Evolutionary conservation across 164 flowering plant species (phyloP), one percentile per base, ranked within the genome.

Genomic region (Nymphaea thermarum): DNA sequence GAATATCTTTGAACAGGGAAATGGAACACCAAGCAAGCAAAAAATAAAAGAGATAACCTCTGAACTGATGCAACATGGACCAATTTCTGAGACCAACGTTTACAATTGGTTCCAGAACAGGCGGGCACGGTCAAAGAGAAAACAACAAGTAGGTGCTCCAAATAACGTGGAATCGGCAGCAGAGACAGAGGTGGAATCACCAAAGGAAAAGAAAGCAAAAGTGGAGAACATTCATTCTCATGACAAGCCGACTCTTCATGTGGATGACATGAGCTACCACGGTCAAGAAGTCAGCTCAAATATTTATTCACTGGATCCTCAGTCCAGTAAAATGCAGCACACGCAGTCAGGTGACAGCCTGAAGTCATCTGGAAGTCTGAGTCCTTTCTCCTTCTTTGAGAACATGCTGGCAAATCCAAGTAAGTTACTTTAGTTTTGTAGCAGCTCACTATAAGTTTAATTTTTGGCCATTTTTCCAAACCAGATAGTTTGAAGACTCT

Each of bases 31-130:
- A 63, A 90, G 84, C 85, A 95, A 90, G 83, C 98, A 92, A 81
- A 82, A 76, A 85, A 85, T 85, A 70, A 84, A 81, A 71, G 87
- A 85, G 59, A 82, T 85, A 69, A 80, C 96, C 10, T 64, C 79
- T 43, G 90, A 89, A 64, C 81, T 91, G 70, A 78, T 83, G 16
- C 94, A 89, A 69, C 98, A 91, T 64, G 98, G 96, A 25, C 93
- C 83, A 62, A 89, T 91, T 73, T 85, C 91, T 45, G 97, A 91
- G 66, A 84, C 96, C 42, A 91, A 91, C 80, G 97, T 91, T 62
- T 91, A 89, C 67, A 91, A 91, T 70, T 91, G 98, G 98, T 91
- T 91, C 69, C 98, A 91, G 69, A 91, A 91, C 76, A 81, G 98
- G 76, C 84, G 96, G 42, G 98, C 98, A 42, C 74, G 98, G 10